Evolutionary conservation across 176 grass and related monocot genomes (phyloP), one percentile per base, ranked within the genome.

Genomic region (Calamus simplicifolius): DNA sequence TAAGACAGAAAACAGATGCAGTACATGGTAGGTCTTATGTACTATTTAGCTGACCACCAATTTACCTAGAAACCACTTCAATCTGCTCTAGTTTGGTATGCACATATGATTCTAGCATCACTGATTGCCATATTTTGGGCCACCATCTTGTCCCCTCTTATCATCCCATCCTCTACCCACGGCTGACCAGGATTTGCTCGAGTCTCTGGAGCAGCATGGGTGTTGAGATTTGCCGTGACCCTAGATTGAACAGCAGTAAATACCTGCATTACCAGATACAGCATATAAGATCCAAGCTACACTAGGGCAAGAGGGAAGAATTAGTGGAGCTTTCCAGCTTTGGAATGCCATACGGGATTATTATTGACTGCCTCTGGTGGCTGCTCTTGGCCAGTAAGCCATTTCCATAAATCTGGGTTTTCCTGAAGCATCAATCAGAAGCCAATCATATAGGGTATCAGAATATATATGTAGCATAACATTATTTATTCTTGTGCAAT

Each of bases 141-240:
- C 27, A 52, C 58, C 84, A 57, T 73, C 78, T 27, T 70, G 57
- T 23, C 81, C 81, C 71, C 68, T 82, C 81, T 89, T 92, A 78
- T 92, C 87, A 65, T 98, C 87, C 93, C 87, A 92, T 72, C 87
- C 87, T 73, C 87, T 19, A 98, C 87, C 87, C 87, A 98, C 52
- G 84, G 87, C 31, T 79, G 93, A 54, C 93, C 87, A 61, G 93
- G 93, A 13, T 57, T 66, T 74, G 81, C 85, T 64, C 84, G 76
- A 54, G 84, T 85, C 62, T 85, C 87, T 0, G 84, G 93, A 65
- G 88, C 82, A 59, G 87, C 51, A 66, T 92, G 76, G 25, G 79
- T 84, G 29, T 69, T 70, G 14, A 98, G 70, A 69, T 98, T 98
- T 58, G 75, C 76, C 16, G 77, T 73, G 14, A 98, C 70, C 70